Evolutionary conservation across 441 rosid genomes (phyloP).

Genomic region (Iberis amara): DNA sequence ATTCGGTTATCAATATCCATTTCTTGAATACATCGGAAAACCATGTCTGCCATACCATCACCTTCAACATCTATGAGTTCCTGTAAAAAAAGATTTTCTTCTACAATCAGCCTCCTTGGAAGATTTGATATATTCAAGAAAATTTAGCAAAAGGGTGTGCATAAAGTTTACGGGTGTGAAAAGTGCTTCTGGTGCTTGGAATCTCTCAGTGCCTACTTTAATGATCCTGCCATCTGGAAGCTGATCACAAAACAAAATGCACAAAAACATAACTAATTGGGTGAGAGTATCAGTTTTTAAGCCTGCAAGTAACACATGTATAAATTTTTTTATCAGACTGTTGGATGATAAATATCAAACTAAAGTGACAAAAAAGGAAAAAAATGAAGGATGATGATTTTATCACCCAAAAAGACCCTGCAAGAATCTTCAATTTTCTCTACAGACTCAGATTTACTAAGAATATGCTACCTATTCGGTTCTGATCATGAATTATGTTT

Average conservation of each 20-base stretch:
- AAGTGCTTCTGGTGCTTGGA: slow-evolving; percentile 97
- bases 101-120: slow-evolving; percentile 11
- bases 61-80: slow-evolving; percentile 98
- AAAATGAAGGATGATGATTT: no score
- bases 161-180: slow-evolving; percentile 75
- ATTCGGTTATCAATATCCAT: slow-evolving; percentile 98
- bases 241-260: slow-evolving; percentile 35
- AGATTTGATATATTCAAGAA: neutral
- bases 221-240: slow-evolving; percentile 95
- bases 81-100: slow-evolving; percentile 33
- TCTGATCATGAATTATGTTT: neutral
- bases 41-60: slow-evolving; percentile 99
- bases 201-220: slow-evolving; percentile 96
- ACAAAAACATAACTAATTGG: neutral
- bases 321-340: neutral
- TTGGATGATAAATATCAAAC: neutral
- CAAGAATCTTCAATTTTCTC: no score
- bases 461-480: neutral
- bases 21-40: slow-evolving; percentile 96
- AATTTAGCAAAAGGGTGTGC: slow-evolving; percentile 3
- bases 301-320: neutral
- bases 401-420: no score
- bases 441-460: neutral
- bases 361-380: neutral
- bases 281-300: neutral